phyloP scores from a whole-genome alignment of 306 rosid species.

The Quercus berberidifolia region DNA sequence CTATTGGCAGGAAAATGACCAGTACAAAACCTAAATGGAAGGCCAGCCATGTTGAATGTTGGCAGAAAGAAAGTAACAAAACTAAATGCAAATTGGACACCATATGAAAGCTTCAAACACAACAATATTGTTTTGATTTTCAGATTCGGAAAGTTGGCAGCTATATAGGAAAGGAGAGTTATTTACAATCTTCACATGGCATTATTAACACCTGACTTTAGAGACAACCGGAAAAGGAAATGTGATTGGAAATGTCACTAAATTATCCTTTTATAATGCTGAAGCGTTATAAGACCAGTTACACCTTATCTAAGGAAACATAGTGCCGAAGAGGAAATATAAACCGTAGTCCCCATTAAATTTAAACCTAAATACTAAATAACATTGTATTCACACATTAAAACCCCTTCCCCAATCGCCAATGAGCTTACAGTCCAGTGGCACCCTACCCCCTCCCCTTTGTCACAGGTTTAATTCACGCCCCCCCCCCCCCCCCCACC shows the following conservation, averaged over 20 bases:
- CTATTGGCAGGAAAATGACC: too few relatives aligned
- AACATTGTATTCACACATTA: neutral
- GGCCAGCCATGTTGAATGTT: too few relatives aligned
- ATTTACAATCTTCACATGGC: neutral
- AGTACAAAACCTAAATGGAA: too few relatives aligned
- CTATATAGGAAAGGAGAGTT: neutral
- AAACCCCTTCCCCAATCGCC: neutral
- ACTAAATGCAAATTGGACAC: neutral
- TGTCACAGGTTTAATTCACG: too few relatives aligned
- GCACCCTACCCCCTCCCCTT: too few relatives aligned
- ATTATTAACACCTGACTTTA: neutral
- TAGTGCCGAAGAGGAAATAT: neutral
- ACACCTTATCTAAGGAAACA: neutral
- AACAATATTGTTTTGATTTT: neutral
- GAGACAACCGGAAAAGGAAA: neutral
- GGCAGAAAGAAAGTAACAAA: neutral
- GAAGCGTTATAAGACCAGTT: neutral
- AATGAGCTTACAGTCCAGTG: too few relatives aligned
- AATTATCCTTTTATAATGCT: neutral
- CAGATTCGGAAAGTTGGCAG: neutral
- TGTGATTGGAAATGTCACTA: neutral
- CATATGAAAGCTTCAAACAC: neutral
- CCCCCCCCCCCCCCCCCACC: too few relatives aligned
- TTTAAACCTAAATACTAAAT: neutral
- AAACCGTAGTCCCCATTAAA: neutral